Evolutionary conservation across 2,329 filamentous ascomycete species (phyloP), one percentile per base, ranked within the genome.

Genomic region (Colletotrichum shisoi): DNA sequence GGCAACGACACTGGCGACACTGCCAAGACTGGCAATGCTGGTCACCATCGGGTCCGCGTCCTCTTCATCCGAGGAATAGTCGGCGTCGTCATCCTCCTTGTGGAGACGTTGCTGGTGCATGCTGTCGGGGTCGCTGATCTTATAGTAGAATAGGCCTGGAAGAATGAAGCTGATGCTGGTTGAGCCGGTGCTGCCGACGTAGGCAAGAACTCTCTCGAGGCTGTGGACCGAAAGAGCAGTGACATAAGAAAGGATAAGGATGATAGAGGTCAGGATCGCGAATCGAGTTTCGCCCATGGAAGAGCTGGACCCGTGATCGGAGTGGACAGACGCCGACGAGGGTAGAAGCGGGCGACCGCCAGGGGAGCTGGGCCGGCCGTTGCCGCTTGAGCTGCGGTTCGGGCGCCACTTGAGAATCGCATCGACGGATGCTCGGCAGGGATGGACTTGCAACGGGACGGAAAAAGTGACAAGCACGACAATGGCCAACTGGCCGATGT

Each of bases 131-230:
- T 92, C 89, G 13, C 93, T 96, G 68, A 99, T 98, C 79, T 98
- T 98, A 81, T 98, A 99, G 79, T 98, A 99, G 78, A 99, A 99
- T 4, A 99, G 80, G 0, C 95, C 95, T 0, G 95, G 95, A 0
- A 99, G 84, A 71, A 99, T 98, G 76, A 99, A 99, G 69, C 92
- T 96, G 73, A 99, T 99, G 69, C 92, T 93, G 0, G 95, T 99
- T 58, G 91, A 94, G 60, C 95, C 95, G 0, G 95, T 99, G 72
- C 91, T 93, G 44, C 95, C 95, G 12, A 99, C 95, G 72, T 97
- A 99, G 0, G 95, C 94, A 0, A 99, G 85, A 0, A 99, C 94
- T 53, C 92, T 90, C 75, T 97, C 94, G 3, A 99, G 85, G 13
- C 91, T 95, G 21, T 89, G 91, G 3, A 99, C 94, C 0, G 92